Percentiles rank a stretch among this genome's conserved stretches.
Conservation (phyloP, 2,329 filamentous ascomycete genomes). For the Metarhizium rileyi region DNA sequence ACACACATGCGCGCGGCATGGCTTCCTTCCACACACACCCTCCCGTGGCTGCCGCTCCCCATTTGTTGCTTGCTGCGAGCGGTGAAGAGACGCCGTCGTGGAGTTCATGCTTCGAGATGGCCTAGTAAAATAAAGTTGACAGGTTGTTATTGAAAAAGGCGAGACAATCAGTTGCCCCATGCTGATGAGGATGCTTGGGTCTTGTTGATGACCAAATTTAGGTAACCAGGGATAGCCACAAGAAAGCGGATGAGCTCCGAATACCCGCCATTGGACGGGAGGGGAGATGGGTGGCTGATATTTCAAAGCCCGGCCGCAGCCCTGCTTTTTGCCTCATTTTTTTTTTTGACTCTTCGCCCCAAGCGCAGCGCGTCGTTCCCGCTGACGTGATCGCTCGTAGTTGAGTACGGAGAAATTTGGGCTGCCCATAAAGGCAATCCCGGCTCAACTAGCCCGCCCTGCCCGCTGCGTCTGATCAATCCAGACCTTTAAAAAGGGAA, state of each 20-base stretch:
- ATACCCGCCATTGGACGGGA: background rate
- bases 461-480: too few species aligned
- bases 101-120: background rate
- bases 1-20: background rate
- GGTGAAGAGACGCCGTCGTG: background rate
- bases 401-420: background rate
- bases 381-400: background rate
- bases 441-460: too few species aligned
- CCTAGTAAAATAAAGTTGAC: too few species aligned
- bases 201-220: background rate
- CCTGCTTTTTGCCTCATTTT: background rate
- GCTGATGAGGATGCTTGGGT: background rate
- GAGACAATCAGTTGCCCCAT: background rate
- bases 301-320: background rate
- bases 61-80: background rate
- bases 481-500: too few species aligned
- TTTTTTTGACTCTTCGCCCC: background rate
- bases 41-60: background rate
- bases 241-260: background rate
- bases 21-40: background rate
- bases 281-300: background rate
- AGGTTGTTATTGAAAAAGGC: background rate
- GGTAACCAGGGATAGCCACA: background rate
- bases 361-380: background rate
- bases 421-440: background rate